Evolutionary conservation across 257 asterid species (phyloP), one percentile per base, ranked within the genome.

Genomic region (Solanum chaucha): DNA sequence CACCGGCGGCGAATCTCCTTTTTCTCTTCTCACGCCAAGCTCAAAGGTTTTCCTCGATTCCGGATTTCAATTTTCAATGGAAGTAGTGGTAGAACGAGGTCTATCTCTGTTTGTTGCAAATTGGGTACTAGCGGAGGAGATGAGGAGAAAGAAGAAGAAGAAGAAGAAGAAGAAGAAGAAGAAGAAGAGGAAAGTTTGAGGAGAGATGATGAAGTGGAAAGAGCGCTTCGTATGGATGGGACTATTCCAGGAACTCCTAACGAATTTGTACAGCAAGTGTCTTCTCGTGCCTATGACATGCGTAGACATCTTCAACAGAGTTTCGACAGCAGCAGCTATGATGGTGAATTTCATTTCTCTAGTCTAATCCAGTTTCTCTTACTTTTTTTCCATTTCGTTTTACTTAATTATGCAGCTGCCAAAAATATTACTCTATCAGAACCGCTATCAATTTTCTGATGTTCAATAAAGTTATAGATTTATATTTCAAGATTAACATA

Each of bases 201-300:
- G 89, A 89, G 94, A 86, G 96, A 95, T 77, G 98, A 96, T 87
- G 98, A 95, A 77, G 86, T 96, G 87, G 99, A 96, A 89, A 90
- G 93, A 72, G 98, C 99, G 55, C 86, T 95, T 89, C 94, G 92
- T 89, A 90, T 96, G 99, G 98, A 96, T 90, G 99, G 98, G 19
- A 67, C 95, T 58, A 96, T 96, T 75, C 97, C 98, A 26, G 92
- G 93, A 85, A 95, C 91, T 86, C 92, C 99, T 40, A 92, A 91
- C 80, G 98, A 90, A 87, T 95, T 96, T n/a, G 97, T 95, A 72
- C 90, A 91, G 89, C 99, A 90, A 13, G 98, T 96, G 71, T 95
- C 98, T 10, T 96, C 99, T 82, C 98, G 95, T 90, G 98, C 98
- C 51, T 96, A 96, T 80, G 94, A 90, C 85, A 95, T 96, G 96